Evolutionary conservation across 768 basidiomycete species (phyloP).

Genomic region (Pulveroboletus frians): DNA sequence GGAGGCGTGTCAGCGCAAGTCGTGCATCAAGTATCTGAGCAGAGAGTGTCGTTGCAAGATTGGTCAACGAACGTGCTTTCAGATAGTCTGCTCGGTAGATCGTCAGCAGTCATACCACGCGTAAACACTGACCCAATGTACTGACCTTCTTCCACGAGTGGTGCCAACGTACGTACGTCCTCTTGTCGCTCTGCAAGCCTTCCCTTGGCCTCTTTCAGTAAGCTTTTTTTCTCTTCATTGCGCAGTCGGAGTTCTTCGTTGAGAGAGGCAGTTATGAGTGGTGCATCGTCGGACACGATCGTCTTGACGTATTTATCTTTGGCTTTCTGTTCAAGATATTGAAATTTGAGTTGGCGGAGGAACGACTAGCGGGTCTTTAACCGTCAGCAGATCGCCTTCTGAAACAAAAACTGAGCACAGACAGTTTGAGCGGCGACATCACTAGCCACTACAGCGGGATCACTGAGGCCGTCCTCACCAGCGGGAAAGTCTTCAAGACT

Average conservation of each 20-base stretch:
- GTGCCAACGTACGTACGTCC: constrained; percentile 59
- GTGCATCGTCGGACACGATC: constrained; percentile 83
- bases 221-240: constrained; percentile 70
- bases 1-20: constrained; percentile 71
- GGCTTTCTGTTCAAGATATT: constrained; percentile 85
- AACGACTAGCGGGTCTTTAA: constrained; percentile 44
- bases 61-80: constrained; percentile 47
- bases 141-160: constrained; percentile 66
- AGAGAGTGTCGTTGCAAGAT: constrained; percentile 54
- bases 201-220: constrained; percentile 59
- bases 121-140: neutral
- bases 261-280: constrained; percentile 72
- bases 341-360: constrained; percentile 79
- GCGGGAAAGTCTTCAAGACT: constrained; percentile 23
- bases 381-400: constrained; percentile 1
- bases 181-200: constrained; percentile 55
- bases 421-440: constrained; percentile 61
- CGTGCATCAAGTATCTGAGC: constrained; percentile 81
- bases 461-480: constrained; percentile 34
- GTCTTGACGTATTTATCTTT: constrained; percentile 85
- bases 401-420: constrained; percentile 18
- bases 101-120: neutral
- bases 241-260: constrained; percentile 57
- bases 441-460: constrained; percentile 52
- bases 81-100: constrained; percentile 46